phyloP scores from a whole-genome alignment of 208 protist genomes.

The Acanthamoeba rhysodes region DNA sequence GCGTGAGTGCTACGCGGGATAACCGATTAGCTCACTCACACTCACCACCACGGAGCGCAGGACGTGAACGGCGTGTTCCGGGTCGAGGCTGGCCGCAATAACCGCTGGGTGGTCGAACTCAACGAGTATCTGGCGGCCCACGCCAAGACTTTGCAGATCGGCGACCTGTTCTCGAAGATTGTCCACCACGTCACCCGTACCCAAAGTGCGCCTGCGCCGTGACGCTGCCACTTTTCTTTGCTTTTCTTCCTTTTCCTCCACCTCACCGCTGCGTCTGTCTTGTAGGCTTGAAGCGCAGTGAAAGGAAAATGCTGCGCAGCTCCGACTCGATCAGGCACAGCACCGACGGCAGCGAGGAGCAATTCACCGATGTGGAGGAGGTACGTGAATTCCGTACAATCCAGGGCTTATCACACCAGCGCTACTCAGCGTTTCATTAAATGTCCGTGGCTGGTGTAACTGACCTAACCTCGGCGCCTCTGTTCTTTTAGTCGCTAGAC shows the following conservation, averaged over 20 bases:
- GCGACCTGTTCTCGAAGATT: background rate
- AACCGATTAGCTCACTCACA: background rate
- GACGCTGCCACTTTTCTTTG: background rate
- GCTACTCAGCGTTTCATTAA: too few relatives aligned
- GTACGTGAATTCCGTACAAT: too few relatives aligned
- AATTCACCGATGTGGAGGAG: background rate
- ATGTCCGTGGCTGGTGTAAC: background rate
- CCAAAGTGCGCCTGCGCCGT: background rate
- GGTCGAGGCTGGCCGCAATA: background rate
- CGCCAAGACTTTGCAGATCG: background rate
- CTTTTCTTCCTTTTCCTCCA: background rate
- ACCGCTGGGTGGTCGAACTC: background rate
- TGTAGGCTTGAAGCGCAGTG: background rate
- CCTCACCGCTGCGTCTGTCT: background rate
- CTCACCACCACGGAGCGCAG: background rate
- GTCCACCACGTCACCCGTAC: background rate
- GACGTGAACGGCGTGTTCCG: background rate
- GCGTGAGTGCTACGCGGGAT: background rate
- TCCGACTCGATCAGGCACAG: background rate
- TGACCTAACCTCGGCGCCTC: background rate
- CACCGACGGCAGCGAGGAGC: slow-evolving; percentile 2
- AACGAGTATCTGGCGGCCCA: background rate
- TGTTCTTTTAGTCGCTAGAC: too few relatives aligned
- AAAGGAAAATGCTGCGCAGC: slow-evolving; percentile 1
- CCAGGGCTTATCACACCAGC: too few relatives aligned